Evolutionary conservation across 2,329 filamentous ascomycete genomes (phyloP), one percentile per base, ranked within the genome.

Genomic region (Fusarium sp.): DNA sequence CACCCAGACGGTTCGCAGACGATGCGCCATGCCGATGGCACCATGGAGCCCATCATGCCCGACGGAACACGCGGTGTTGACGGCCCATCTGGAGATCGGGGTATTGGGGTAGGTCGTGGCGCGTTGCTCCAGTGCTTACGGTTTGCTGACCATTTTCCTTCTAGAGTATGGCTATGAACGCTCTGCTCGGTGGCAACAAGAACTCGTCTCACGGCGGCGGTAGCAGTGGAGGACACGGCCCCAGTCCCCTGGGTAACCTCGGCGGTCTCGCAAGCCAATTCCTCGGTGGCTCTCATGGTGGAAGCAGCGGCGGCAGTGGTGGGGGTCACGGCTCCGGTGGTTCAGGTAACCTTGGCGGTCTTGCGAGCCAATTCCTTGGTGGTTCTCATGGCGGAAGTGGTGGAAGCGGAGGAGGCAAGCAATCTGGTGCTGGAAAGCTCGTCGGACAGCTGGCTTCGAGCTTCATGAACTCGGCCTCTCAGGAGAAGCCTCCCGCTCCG

Each of bases 1-100:
- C 90, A 92, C 77, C 86, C 88, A 11, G 90, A 92, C 81, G 90
- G 90, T 57, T 88, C 85, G 67, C 89, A 92, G 83, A 91, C 89
- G 45, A 85, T 91, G 63, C 88, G 88, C 75, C 86, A 91, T 78
- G 83, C 89, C 16, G 90, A 92, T 79, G 90, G 90, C 43, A 87
- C 87, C 39, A 84, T 91, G 84, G 90, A 92, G 80, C 90, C 90
- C 24, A 86, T 88, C 69, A 82, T 88, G 83, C 88, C 86, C 9
- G 87, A 88, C 48, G 86, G 85, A 39, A 85, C 85, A 65, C 84
- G 88, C 76, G 88, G 86, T 62, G 76, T 84, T 22, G 87, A 88
- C 72, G 89, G 88, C 5, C 86, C 85, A 29, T 83, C 85, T 31
- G 87, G 89, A 37, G 91, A 93, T 61, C 87, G 92, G 72, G 89